phyloP scores from a whole-genome alignment of 1,284 basidiomycete genomes.

The Irpex sp. region DNA sequence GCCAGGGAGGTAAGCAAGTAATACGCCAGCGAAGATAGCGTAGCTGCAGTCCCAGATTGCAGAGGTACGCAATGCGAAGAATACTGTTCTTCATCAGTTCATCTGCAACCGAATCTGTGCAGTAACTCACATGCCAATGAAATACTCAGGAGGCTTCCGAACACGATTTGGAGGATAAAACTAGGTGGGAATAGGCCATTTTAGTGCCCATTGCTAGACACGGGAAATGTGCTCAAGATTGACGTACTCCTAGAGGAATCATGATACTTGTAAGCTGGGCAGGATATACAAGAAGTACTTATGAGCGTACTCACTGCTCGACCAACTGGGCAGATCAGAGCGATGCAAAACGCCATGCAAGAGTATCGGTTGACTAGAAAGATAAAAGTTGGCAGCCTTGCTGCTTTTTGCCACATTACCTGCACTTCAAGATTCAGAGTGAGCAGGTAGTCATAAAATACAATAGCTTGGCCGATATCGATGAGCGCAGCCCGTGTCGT shows the following conservation, averaged over 20 bases:
- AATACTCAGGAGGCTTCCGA: neutral
- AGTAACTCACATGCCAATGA: neutral
- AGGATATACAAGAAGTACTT: neutral
- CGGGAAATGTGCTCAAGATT: neutral
- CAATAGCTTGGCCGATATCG: neutral
- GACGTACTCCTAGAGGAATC: neutral
- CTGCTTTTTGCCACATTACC: constrained; percentile 1
- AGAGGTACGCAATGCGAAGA: neutral
- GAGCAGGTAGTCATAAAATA: constrained; percentile 5
- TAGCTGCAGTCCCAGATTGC: neutral
- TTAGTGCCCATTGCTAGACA: neutral
- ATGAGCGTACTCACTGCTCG: neutral
- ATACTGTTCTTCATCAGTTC: neutral
- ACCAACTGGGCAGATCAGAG: neutral
- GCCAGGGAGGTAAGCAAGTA: neutral
- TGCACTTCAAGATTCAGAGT: constrained; percentile 4
- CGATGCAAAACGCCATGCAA: neutral
- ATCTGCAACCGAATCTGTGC: neutral
- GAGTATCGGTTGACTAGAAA: constrained; percentile 7
- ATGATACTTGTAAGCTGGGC: neutral
- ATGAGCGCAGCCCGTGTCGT: neutral
- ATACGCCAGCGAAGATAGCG: neutral
- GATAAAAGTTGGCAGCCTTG: neutral
- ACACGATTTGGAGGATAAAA: neutral
- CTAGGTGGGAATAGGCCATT: neutral